A percentile compares a stretch with the other conserved stretches of the same genome.
These are phyloP conservation scores for Phytophthora sansomeana DNA, from an alignment of 352 stramenopile genomes.

Conservation along the genomic window DNA sequence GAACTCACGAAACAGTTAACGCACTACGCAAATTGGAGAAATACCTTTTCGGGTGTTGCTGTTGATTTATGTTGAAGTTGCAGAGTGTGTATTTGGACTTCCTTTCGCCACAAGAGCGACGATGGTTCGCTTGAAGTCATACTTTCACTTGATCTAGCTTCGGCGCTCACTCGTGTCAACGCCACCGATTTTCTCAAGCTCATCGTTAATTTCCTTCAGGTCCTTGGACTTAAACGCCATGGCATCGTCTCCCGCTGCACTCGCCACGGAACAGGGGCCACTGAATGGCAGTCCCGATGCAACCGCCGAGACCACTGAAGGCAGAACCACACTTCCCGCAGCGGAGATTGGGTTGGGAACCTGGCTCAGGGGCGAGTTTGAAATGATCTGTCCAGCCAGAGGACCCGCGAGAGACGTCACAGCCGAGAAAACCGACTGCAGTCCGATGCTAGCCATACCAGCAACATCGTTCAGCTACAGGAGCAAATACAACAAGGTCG, in stretches of 20 bases:
- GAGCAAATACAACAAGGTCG: background rate
- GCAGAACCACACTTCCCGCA: slow-evolving; percentile 57
- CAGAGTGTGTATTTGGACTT: too few relatives aligned
- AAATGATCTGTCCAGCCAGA: slow-evolving; percentile 68
- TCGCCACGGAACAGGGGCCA: slow-evolving; percentile 7
- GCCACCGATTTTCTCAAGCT: slow-evolving; percentile 78
- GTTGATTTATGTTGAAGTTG: slow-evolving; percentile 17
- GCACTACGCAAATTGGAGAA: slow-evolving; percentile 3
- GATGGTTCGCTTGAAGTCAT: slow-evolving; percentile 3
- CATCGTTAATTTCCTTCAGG: slow-evolving; percentile 68
- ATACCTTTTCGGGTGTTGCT: slow-evolving; percentile 13
- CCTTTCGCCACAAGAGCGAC: background rate
- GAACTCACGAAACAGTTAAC: background rate
- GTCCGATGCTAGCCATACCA: slow-evolving; percentile 79
- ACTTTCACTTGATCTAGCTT: slow-evolving; percentile 26
- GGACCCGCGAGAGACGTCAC: slow-evolving; percentile 82
- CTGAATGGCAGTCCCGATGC: slow-evolving; percentile 52
- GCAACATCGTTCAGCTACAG: slow-evolving; percentile 74
- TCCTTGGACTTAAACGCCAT: slow-evolving; percentile 67
- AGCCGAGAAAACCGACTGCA: slow-evolving; percentile 82
- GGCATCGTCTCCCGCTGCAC: slow-evolving; percentile 26
- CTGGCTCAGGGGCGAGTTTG: slow-evolving; percentile 67
- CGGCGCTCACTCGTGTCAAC: slow-evolving; percentile 28
- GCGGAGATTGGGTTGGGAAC: slow-evolving; percentile 85
- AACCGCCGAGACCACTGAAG: slow-evolving; percentile 55